Conservation (phyloP, 202 grass and related monocot species). For the Zoysia matrella region DNA sequence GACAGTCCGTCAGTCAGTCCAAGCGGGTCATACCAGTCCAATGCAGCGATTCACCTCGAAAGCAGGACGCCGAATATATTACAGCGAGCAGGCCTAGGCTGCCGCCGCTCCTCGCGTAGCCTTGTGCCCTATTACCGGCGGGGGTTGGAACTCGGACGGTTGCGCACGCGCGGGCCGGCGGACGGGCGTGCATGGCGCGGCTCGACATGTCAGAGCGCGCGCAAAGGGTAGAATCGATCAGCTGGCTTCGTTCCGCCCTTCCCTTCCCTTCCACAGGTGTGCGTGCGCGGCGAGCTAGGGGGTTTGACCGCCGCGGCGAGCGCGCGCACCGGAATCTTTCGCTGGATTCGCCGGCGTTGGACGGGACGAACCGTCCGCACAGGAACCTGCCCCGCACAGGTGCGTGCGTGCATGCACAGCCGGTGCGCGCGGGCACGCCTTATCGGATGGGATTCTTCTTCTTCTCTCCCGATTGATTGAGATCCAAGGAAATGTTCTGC, state of each 20-base stretch:
- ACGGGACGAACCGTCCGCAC: constrained; percentile 53
- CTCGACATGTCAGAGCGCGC: constrained; percentile 41
- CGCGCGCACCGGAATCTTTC: constrained; percentile 42
- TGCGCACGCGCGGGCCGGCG: constrained; percentile 39
- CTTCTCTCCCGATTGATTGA: constrained; percentile 29
- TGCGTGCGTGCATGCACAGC: background rate
- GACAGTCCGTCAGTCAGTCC: constrained; percentile 11
- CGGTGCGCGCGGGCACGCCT: no score
- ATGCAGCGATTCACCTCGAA: constrained; percentile 56
- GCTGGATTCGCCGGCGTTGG: constrained; percentile 54
- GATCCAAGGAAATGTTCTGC: constrained; percentile 40
- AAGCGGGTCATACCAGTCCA: constrained; percentile 44
- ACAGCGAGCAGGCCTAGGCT: constrained; percentile 41
- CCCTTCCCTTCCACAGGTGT: background rate
- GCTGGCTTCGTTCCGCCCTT: background rate
- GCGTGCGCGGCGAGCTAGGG: constrained; percentile 21
- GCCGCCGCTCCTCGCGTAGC: constrained; percentile 12
- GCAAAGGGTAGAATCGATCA: background rate
- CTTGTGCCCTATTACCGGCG: no score
- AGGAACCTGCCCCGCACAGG: background rate
- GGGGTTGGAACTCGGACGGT: constrained; percentile 39
- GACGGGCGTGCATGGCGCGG: constrained; percentile 27
- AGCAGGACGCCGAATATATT: constrained; percentile 10
- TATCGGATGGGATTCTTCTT: background rate
- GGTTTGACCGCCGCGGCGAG: constrained; percentile 44